Conservation (phyloP, 1,284 basidiomycete species). For the Puccinia hordei region DNA sequence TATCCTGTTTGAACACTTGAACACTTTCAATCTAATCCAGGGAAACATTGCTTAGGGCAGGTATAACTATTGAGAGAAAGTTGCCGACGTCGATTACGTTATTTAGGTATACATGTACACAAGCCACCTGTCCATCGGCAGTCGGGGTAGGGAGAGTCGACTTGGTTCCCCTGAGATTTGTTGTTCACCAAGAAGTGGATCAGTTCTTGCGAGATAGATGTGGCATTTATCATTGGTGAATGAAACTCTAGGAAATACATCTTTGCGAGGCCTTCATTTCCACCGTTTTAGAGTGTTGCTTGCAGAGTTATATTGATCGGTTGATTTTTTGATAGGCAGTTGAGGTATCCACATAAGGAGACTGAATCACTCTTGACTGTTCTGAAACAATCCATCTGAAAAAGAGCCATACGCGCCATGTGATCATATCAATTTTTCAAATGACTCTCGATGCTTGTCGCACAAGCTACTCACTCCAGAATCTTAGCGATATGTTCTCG, state of each 20-base stretch:
- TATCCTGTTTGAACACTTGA: not conserved
- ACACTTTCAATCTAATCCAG: not conserved
- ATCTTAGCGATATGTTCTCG: constrained; percentile 88
- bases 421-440: constrained; percentile 18
- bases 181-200: not conserved
- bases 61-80: not conserved
- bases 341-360: constrained; percentile 72
- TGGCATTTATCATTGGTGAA: not conserved
- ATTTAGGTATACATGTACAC: not conserved
- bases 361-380: constrained; percentile 69
- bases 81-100: not conserved
- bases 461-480: constrained; percentile 67
- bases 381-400: constrained; percentile 69
- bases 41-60: not conserved
- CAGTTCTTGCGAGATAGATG: not conserved
- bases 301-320: constrained; percentile 30
- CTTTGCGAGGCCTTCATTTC: no score
- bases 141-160: not conserved
- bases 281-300: not conserved
- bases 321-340: constrained; percentile 72
- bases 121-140: not conserved
- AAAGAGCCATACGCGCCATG: not conserved
- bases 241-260: not conserved
- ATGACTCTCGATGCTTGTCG: not conserved
- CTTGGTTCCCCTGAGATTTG: not conserved